Evolutionary conservation across 768 basidiomycete species (phyloP).

Genomic region (Boletus sensibilis): DNA sequence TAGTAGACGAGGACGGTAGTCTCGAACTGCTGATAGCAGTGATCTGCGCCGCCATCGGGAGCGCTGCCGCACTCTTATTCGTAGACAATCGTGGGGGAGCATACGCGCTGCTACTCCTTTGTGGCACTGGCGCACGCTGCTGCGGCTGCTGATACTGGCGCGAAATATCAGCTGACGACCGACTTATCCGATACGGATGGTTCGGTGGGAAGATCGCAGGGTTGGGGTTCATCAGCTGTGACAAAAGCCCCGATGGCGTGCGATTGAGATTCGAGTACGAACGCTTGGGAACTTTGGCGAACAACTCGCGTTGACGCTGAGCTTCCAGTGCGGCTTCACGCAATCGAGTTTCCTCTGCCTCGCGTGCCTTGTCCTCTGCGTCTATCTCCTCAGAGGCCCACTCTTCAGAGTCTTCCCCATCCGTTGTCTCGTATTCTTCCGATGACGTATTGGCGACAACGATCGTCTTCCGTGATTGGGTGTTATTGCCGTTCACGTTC

Average conservation of each 20-base stretch:
- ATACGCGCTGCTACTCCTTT: constrained; percentile 30
- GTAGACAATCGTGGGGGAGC: constrained; percentile 40
- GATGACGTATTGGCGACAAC: constrained; percentile 48
- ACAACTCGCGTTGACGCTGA: constrained; percentile 65
- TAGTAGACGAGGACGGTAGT: constrained; percentile 20
- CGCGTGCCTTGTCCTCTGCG: constrained; percentile 32
- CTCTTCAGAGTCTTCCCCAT: constrained; percentile 53
- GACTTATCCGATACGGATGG: constrained; percentile 58
- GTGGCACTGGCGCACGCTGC: constrained; percentile 23
- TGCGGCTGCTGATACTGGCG: constrained; percentile 24
- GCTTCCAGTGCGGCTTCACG: constrained; percentile 61
- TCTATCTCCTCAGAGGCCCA: constrained; percentile 64
- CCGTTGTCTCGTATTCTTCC: constrained; percentile 51
- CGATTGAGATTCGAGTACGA: constrained; percentile 62
- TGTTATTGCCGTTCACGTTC: constrained; percentile 18
- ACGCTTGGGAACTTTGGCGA: constrained; percentile 63
- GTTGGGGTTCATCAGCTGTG: constrained; percentile 71
- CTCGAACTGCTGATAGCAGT: constrained; percentile 37
- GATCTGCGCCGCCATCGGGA: constrained; percentile 56
- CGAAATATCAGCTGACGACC: constrained; percentile 47
- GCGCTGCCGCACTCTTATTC: constrained; percentile 58
- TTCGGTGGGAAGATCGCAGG: constrained; percentile 55
- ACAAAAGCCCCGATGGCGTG: constrained; percentile 57
- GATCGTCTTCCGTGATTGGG: constrained; percentile 41
- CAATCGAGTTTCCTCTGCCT: constrained; percentile 34